Evolutionary conservation across 2,329 filamentous ascomycete genomes (phyloP).

Genomic region (Domatiomyces catenatus): DNA sequence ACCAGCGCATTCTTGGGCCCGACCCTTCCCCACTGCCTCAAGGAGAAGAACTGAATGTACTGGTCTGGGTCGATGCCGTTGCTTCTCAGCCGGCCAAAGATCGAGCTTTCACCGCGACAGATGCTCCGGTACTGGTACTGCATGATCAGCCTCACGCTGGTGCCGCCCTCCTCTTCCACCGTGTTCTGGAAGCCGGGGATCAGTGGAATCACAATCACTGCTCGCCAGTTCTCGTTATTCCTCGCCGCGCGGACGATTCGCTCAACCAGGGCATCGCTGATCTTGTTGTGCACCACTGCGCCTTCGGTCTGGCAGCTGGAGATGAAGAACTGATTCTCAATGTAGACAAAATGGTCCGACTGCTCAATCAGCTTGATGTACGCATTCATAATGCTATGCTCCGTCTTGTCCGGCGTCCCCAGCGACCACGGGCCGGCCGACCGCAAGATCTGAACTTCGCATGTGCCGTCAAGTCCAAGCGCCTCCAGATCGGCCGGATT

Average conservation of each 20-base stretch:
- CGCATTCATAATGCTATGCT: constrained; percentile 90
- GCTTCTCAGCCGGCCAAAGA: constrained; percentile 70
- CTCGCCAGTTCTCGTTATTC: constrained; percentile 79
- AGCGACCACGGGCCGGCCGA: constrained; percentile 86
- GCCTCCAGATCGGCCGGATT: constrained; percentile 71
- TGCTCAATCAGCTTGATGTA: constrained; percentile 90
- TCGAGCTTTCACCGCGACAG: constrained; percentile 77
- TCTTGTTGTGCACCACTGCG: constrained; percentile 77
- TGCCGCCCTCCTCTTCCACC: constrained; percentile 84
- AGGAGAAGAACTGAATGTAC: constrained; percentile 86
- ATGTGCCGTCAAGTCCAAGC: constrained; percentile 80
- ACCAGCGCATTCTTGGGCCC: constrained; percentile 67
- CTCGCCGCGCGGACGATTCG: constrained; percentile 72
- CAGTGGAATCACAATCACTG: constrained; percentile 75
- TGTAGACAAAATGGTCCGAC: constrained; percentile 94
- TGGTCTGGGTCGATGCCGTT: constrained; percentile 81
- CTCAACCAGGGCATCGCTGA: constrained; percentile 86
- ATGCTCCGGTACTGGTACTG: constrained; percentile 95
- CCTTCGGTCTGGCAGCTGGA: constrained; percentile 80
- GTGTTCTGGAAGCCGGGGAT: constrained; percentile 99
- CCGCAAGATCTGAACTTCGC: constrained; percentile 87
- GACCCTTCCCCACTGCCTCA: constrained; percentile 85
- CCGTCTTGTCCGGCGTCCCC: constrained; percentile 65
- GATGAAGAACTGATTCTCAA: constrained; percentile 98
- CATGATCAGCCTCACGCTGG: constrained; percentile 87